phyloP scores from a whole-genome alignment of 768 basidiomycete genomes.

The Amanita inopinata region DNA sequence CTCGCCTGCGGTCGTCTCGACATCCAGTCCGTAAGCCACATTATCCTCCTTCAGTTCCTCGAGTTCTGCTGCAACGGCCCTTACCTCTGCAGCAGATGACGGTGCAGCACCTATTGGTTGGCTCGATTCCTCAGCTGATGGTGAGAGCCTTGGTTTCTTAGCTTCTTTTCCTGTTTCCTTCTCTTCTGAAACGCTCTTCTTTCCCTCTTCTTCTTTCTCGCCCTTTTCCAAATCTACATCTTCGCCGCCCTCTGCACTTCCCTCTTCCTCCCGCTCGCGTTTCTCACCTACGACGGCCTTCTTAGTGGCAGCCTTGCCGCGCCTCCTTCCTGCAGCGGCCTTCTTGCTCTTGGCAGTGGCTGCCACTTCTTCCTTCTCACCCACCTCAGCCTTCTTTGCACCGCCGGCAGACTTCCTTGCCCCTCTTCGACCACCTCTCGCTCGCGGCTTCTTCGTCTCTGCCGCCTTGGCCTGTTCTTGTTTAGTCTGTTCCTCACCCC shows the following conservation, averaged over 20 bases:
- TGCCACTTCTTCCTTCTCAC: too few relatives aligned
- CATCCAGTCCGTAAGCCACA: neutral
- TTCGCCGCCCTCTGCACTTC: constrained; percentile 2
- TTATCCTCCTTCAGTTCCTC: neutral
- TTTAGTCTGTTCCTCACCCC: neutral
- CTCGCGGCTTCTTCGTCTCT: neutral
- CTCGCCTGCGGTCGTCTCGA: neutral
- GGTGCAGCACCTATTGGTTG: neutral
- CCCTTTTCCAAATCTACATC: constrained; percentile 3
- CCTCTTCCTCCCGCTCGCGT: constrained; percentile 13
- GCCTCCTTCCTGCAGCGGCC: neutral
- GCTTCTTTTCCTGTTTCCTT: constrained; percentile 14
- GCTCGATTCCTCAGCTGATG: neutral
- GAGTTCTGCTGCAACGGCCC: neutral
- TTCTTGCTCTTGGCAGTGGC: neutral
- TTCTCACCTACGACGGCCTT: constrained; percentile 16
- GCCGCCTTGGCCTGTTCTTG: neutral
- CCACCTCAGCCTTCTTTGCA: too few relatives aligned
- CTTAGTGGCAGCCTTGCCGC: neutral
- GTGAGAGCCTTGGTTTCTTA: constrained; percentile 17
- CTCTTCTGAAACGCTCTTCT: constrained; percentile 12
- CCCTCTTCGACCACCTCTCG: neutral
- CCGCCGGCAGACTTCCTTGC: too few relatives aligned
- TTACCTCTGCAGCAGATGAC: neutral
- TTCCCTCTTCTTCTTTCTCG: constrained; percentile 2